Evolutionary conservation across 1,139 yeast genomes (phyloP).

Genomic region (Pichia sp.): DNA sequence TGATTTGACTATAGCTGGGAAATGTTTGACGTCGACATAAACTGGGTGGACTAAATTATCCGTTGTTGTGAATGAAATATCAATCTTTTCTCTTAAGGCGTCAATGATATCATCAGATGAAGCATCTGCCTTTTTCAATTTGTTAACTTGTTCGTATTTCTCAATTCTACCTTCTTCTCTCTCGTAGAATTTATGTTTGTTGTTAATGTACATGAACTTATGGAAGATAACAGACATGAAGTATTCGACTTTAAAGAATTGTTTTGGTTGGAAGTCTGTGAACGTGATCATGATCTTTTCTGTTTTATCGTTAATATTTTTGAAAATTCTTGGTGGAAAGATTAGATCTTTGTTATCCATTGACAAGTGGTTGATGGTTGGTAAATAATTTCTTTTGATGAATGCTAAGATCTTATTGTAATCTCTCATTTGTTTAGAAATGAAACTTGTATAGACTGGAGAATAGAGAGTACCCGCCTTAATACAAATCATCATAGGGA

Average conservation of each 20-base stretch:
- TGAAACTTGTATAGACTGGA: slow-evolving; percentile 55
- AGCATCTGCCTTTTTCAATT: slow-evolving; percentile 44
- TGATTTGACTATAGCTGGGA: slow-evolving; percentile 33
- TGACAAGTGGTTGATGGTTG: slow-evolving; percentile 52
- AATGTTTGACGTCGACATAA: slow-evolving; percentile 49
- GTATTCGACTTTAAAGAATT: slow-evolving; percentile 40
- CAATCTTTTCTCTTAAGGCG: slow-evolving; percentile 49
- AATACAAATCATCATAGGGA: slow-evolving; percentile 60
- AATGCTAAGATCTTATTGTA: slow-evolving; percentile 47
- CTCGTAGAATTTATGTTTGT: slow-evolving; percentile 36
- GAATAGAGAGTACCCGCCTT: slow-evolving; percentile 56
- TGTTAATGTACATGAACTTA: slow-evolving; percentile 38
- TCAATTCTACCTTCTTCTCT: slow-evolving; percentile 39
- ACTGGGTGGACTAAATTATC: slow-evolving; percentile 48
- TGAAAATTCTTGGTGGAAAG: slow-evolving; percentile 32
- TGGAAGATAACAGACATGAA: slow-evolving; percentile 51
- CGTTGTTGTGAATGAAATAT: slow-evolving; percentile 36
- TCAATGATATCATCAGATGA: slow-evolving; percentile 41
- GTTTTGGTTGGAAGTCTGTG: slow-evolving; percentile 44
- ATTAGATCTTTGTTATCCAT: slow-evolving; percentile 40
- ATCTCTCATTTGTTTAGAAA: slow-evolving; percentile 61
- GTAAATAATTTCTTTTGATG: slow-evolving; percentile 45
- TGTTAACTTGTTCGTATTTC: slow-evolving; percentile 43
- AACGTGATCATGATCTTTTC: slow-evolving; percentile 56
- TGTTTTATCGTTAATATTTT: slow-evolving; percentile 18